Base-by-base conservation (phyloP, 1,139 yeast genomes). In the Williopsis jadinii region DNA sequence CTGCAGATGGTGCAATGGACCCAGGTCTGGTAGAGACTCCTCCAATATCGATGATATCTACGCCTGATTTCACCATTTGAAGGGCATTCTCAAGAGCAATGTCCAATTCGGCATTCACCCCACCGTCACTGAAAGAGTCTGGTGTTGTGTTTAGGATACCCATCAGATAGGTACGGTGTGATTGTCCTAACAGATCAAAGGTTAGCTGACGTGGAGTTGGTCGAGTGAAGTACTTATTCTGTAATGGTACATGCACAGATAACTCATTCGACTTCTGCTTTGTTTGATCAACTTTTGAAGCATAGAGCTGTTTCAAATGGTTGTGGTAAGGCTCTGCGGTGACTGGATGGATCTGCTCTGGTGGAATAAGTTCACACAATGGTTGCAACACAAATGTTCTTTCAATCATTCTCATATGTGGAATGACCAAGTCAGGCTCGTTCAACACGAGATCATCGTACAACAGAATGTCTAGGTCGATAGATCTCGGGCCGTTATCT, bases 121-220 rank as follows among this genome's bases (percentile, higher is more conserved):
- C 90, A 1, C 95, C 97, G 61, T 94, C 98, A 40, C 96, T 86
- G 56, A 92, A 92, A 0, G 97, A 88, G 59, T 94, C 97, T 0
- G 97, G 97, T 0, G 98, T 92, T 15, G 84, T 73, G 55, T 92
- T 92, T 44, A 92, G 61, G 37, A 92, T 81, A 1, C 90, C 95
- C 98, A 92, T 92, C 39, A 88, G 61, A 35, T 66, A 56, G 0
- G 85, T 78, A 13, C 61, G 58, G 14, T 68, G 62, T 14, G 63
- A 59, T 35, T 63, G 52, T 34, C 61, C 52, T 12, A 40, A 9
- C 14, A 54, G 32, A 35, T 73, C 77, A 51, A 73, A 74, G 38
- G 58, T 55, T 29, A 75, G 49, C 13, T 63, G 62, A 39, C 60
- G 61, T 1, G 51, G 43, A 0, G 40, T 34, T 3, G 53, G 45